Conservation (phyloP, 2,329 filamentous ascomycete species). For the Fusarium sp. region DNA sequence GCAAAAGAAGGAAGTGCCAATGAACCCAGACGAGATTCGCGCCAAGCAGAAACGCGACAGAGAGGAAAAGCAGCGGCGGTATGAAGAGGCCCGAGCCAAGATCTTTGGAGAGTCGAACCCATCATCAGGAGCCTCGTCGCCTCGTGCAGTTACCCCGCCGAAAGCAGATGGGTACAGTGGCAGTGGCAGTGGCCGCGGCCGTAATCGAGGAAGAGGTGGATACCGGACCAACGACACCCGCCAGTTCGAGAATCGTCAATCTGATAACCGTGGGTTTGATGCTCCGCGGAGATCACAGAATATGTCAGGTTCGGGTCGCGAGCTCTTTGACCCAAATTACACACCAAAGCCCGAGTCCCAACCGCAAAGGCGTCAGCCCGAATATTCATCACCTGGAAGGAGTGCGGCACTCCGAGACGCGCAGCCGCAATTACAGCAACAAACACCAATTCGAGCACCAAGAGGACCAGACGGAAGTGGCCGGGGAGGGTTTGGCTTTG, state of each 20-base stretch:
- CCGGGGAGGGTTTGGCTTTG: slow-evolving; percentile 81
- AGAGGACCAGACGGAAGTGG: slow-evolving; percentile 81
- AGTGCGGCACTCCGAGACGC: slow-evolving; percentile 60
- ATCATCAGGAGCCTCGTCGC: slow-evolving; percentile 68
- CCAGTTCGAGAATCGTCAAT: slow-evolving; percentile 47
- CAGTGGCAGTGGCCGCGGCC: slow-evolving; percentile 56
- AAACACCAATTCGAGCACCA: slow-evolving; percentile 76
- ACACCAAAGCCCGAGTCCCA: slow-evolving; percentile 68
- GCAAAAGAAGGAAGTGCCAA: slow-evolving; percentile 68
- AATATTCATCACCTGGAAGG: slow-evolving; percentile 50
- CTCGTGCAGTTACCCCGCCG: slow-evolving; percentile 68
- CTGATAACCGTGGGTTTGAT: slow-evolving; percentile 47
- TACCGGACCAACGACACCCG: slow-evolving; percentile 44
- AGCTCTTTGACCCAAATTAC: slow-evolving; percentile 82
- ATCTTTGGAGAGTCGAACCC: slow-evolving; percentile 75
- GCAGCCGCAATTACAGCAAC: slow-evolving; percentile 57
- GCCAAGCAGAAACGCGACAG: slow-evolving; percentile 79
- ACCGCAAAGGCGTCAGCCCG: slow-evolving; percentile 55
- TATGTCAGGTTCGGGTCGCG: slow-evolving; percentile 55
- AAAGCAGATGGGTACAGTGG: slow-evolving; percentile 50
- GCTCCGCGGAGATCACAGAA: slow-evolving; percentile 38
- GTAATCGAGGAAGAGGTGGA: slow-evolving; percentile 57
- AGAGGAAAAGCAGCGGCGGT: slow-evolving; percentile 89
- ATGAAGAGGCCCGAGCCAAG: slow-evolving; percentile 87
- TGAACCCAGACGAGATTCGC: slow-evolving; percentile 79